Base-by-base conservation (phyloP, 805 yeast genomes). In the Wickerhamiella australiensis region DNA sequence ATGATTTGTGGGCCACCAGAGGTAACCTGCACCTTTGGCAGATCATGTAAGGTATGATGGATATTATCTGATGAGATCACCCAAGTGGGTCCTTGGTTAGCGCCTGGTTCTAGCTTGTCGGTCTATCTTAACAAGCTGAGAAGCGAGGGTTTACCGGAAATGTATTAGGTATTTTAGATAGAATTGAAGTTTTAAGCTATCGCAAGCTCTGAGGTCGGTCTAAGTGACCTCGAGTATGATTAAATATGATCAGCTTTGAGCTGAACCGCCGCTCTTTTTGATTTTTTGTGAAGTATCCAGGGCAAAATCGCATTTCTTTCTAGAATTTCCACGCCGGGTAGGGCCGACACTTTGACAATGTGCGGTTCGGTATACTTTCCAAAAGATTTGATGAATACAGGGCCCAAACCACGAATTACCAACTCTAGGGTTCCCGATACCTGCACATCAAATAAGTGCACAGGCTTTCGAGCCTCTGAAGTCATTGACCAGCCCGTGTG, bases 1-100 rank as follows among this genome's bases (percentile, higher is more conserved):
- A 60, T 0, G 85, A 74, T 11, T 71, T 71, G 59, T 82, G 84
- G 4, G 80, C 64, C 11, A 62, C 59, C 27, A 82, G 59, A 1
- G 84, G 82, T 18, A 75, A 68, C 51, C 75, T 71, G 62, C 90
- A 82, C 56, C 77, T 65, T 59, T 77, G 83, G 63, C 92, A 82
- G 36, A 65, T 65, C 59, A 56, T 54, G 36, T 38, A 38, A 38
- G 38, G n/a, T n/a, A n/a, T n/a, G n/a, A n/a, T n/a, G n/a, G n/a
- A n/a, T n/a, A n/a, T n/a, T n/a, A n/a, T n/a, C n/a, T n/a, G n/a
- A n/a, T 26, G 29, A 26, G 29, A 11, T 26, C 7, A 26, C 29
- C 9, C 29, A 7, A 7, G 29, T 26, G 29, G 29, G 29, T 26
- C 29, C 9, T 26, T n/a, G n/a, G n/a, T n/a, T n/a, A n/a, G n/a